phyloP scores from a whole-genome alignment of 345 rosid species.

The Eucalyptus pauciflora region DNA sequence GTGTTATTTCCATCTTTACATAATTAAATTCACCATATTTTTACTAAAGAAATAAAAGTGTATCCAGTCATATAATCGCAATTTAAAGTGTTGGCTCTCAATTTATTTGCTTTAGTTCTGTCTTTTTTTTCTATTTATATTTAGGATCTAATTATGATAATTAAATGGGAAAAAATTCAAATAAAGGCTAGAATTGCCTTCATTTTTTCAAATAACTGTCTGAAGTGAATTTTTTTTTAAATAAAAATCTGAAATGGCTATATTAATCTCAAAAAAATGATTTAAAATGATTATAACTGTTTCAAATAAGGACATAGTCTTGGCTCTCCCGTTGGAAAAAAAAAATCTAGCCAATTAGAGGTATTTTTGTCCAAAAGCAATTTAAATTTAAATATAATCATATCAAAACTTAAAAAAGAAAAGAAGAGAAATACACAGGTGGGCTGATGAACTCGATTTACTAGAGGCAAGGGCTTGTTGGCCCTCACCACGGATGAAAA shows the following conservation, averaged over 20 bases:
- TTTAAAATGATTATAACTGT: too few species aligned
- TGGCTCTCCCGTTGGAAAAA: rapidly evolving
- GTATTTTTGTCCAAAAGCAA: too few species aligned
- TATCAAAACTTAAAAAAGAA: too few species aligned
- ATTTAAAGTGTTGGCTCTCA: background rate
- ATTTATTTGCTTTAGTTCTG: background rate
- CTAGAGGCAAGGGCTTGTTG: rapidly evolving
- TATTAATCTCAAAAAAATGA: too few species aligned
- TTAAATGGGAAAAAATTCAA: too few species aligned
- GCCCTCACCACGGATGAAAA: rapidly evolving
- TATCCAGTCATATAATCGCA: background rate
- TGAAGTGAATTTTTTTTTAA: rapidly evolving
- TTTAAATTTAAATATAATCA: too few species aligned
- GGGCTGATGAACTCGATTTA: rapidly evolving
- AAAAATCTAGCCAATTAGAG: too few species aligned
- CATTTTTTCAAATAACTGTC: too few species aligned
- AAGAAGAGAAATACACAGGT: too few species aligned
- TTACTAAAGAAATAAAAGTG: background rate
- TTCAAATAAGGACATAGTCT: too few species aligned
- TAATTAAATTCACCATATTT: background rate
- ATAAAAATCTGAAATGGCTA: rapidly evolving
- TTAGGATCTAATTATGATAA: background rate
- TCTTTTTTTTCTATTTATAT: background rate
- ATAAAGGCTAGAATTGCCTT: too few species aligned
- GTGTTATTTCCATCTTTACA: background rate